These are phyloP conservation scores for Leccinum pseudoinsigne DNA, from an alignment of 1,284 basidiomycete species.

Conservation along the genomic window DNA sequence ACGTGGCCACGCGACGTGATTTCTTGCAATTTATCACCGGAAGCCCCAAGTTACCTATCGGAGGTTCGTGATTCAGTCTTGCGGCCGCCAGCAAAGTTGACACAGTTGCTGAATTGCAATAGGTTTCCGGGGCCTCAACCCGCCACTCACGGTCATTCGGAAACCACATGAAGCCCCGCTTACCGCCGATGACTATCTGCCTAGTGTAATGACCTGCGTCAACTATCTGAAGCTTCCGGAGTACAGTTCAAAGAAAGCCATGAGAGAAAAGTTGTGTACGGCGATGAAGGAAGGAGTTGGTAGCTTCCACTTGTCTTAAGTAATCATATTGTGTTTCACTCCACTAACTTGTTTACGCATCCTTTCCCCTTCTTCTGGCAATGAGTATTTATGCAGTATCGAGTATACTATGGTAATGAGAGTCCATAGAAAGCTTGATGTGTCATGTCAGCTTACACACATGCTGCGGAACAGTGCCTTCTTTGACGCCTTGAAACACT, in stretches of 20 bases:
- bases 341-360: conserved; percentile 29
- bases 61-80: conserved; percentile 53
- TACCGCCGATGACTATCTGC: conserved; percentile 92
- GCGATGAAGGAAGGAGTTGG: conserved; percentile 92
- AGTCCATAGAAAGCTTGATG: neutral
- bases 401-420: neutral
- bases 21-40: conserved; percentile 98
- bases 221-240: conserved; percentile 96
- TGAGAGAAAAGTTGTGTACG: conserved; percentile 75
- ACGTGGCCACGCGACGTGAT: conserved; percentile 72
- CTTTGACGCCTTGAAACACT: conserved; percentile 1
- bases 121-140: conserved; percentile 96
- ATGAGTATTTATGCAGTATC: conserved; percentile 8
- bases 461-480: conserved; percentile 27
- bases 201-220: conserved; percentile 98
- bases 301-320: conserved; percentile 90
- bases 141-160: conserved; percentile 94
- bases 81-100: neutral
- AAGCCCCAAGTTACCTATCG: conserved; percentile 91
- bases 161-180: conserved; percentile 93
- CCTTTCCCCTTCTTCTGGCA: conserved; percentile 14
- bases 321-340: conserved; percentile 23
- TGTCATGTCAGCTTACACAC: conserved; percentile 14
- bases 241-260: conserved; percentile 82
- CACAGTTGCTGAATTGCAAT: conserved; percentile 5